Conservation (phyloP, 1,139 yeast genomes). For the Nakaseomyces glabratus region DNA sequence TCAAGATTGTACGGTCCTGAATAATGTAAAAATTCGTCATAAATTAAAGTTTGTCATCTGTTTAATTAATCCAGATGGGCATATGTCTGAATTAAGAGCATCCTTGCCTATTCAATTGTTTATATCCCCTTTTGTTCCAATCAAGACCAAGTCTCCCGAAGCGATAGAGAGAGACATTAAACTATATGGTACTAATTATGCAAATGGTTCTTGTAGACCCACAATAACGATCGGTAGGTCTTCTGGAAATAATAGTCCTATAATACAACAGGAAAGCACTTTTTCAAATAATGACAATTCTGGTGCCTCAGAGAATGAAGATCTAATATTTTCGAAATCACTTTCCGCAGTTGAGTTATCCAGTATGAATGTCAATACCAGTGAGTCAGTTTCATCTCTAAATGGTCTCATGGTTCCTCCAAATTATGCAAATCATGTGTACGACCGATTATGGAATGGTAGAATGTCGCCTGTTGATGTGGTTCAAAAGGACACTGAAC, state of each 20-base stretch:
- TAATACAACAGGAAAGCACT: conserved; percentile 1
- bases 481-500: no score
- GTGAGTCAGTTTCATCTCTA: conserved; percentile 15
- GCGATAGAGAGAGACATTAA: conserved; percentile 10
- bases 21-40: conserved; percentile 51
- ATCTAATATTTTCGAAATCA: conserved; percentile 29
- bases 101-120: conserved; percentile 56
- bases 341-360: conserved; percentile 24
- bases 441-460: conserved; percentile 77
- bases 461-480: conserved; percentile 12
- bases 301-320: conserved; percentile 23
- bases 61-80: conserved; percentile 52
- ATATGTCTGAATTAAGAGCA: conserved; percentile 60
- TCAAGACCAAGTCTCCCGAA: conserved; percentile 44
- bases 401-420: conserved; percentile 65
- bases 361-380: conserved; percentile 12
- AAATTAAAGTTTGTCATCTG: conserved; percentile 50
- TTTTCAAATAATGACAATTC: neutral
- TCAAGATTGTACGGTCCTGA: conserved; percentile 70
- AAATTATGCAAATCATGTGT: conserved; percentile 72
- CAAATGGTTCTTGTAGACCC: neutral
- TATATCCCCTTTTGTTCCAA: conserved; percentile 70
- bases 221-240: conserved; percentile 7
- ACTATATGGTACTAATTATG: conserved; percentile 11
- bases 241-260: conserved; percentile 5